These are phyloP conservation scores for Verticillium albo-atrum DNA, from an alignment of 2,329 filamentous ascomycete species.

Conservation along the genomic window DNA sequence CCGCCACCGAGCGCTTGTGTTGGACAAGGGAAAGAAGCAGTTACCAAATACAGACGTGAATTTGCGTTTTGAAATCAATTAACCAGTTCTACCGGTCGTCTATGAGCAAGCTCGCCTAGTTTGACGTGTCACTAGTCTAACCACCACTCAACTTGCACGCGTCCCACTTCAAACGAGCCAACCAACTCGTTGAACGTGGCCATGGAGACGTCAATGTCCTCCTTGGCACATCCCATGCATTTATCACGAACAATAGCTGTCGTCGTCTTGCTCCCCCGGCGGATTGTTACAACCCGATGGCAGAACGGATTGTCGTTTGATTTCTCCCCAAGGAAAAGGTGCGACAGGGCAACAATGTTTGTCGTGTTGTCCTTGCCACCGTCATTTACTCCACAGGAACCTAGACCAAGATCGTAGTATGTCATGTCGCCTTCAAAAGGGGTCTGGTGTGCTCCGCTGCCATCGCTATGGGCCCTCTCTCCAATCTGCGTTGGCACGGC, in stretches of 20 bases:
- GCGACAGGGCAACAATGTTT: conserved; percentile 5
- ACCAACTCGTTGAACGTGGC: conserved; percentile 1
- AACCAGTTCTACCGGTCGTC: not conserved
- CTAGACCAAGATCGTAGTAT: conserved; percentile 6
- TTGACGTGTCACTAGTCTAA: not conserved
- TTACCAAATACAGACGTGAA: not conserved
- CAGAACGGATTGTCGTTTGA: conserved; percentile 9
- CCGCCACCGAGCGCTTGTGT: not conserved
- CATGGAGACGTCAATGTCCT: conserved; percentile 6
- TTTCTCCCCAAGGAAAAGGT: conserved; percentile 5
- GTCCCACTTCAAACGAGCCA: conserved; percentile 2
- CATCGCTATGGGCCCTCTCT: conserved; percentile 54
- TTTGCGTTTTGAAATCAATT: not conserved
- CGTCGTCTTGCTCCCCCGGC: not conserved
- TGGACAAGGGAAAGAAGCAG: no score
- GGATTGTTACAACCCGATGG: not conserved
- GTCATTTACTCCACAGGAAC: conserved; percentile 4
- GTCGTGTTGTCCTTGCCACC: not conserved
- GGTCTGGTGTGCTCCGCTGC: conserved; percentile 77
- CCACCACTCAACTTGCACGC: no score
- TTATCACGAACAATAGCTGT: conserved; percentile 4
- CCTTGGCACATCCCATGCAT: conserved; percentile 5
- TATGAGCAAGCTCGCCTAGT: not conserved
- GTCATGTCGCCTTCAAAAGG: conserved; percentile 4
- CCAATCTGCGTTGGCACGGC: not conserved